These are phyloP conservation scores for Phellinidium pouzarii DNA, from an alignment of 1,284 basidiomycete genomes.

Conservation along the genomic window DNA sequence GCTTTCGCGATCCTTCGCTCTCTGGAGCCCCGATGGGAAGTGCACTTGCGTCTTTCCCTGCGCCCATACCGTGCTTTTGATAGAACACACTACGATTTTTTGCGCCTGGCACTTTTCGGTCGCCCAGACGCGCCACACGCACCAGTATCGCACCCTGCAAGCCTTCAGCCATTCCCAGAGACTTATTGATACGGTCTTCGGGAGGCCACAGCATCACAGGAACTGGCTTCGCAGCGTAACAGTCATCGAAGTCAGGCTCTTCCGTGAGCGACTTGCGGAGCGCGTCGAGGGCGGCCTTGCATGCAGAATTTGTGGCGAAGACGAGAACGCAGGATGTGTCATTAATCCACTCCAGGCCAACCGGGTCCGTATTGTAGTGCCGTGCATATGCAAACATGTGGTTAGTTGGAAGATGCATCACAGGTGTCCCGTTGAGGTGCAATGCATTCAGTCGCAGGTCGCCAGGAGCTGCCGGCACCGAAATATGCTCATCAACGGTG, in stretches of 20 bases:
- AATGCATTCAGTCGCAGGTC: conserved; percentile 55
- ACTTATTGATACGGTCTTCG: conserved; percentile 66
- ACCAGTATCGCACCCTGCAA: conserved; percentile 57
- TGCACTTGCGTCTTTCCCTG: conserved; percentile 48
- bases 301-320: conserved; percentile 48
- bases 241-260: conserved; percentile 48
- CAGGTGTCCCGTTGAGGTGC: conserved; percentile 60
- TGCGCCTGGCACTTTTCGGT: conserved; percentile 70
- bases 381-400: conserved; percentile 72
- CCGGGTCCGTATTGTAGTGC: conserved; percentile 61
- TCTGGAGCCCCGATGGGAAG: conserved; percentile 27
- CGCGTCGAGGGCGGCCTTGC: conserved; percentile 42
- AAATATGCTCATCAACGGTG: neutral
- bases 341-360: conserved; percentile 73
- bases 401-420: conserved; percentile 60
- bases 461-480: neutral
- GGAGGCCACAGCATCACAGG: conserved; percentile 69
- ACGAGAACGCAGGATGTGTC: conserved; percentile 73
- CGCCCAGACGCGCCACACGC: conserved; percentile 61
- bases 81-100: conserved; percentile 67
- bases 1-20: conserved; percentile 29
- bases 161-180: conserved; percentile 56
- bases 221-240: conserved; percentile 55
- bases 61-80: conserved; percentile 56
- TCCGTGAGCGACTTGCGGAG: conserved; percentile 47